Evolutionary conservation across 495 filamentous ascomycete genomes (phyloP).

Genomic region (Talaromyces trachyspermus): DNA sequence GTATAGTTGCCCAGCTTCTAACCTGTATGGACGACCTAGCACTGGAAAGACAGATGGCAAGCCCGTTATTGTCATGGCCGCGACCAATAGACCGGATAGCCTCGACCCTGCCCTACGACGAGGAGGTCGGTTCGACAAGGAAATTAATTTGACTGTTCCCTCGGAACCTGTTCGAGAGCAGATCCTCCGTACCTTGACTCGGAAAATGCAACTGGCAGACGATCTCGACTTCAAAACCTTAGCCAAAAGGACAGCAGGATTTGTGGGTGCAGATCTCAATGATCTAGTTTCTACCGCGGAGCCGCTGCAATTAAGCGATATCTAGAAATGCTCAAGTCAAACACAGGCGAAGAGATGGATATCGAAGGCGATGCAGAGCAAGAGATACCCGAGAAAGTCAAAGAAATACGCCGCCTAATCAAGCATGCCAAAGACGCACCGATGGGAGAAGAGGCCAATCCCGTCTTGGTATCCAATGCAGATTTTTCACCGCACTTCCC

Average conservation of each 20-base stretch:
- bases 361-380: slow-evolving; percentile 31
- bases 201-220: slow-evolving; percentile 57
- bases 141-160: slow-evolving; percentile 94
- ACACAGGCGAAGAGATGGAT: slow-evolving; percentile 47
- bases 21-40: slow-evolving; percentile 84
- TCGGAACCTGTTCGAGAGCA: slow-evolving; percentile 76
- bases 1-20: slow-evolving; percentile 89
- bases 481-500: slow-evolving; percentile 74
- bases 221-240: slow-evolving; percentile 73
- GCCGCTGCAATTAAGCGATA: slow-evolving; percentile 57
- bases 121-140: slow-evolving; percentile 81
- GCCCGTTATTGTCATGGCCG: slow-evolving; percentile 87
- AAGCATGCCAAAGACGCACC: slow-evolving; percentile 43
- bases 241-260: slow-evolving; percentile 86
- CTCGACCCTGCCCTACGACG: slow-evolving; percentile 81
- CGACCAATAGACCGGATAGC: slow-evolving; percentile 87
- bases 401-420: slow-evolving; percentile 47
- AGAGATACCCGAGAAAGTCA: slow-evolving; percentile 34
- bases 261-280: slow-evolving; percentile 90
- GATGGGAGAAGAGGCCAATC: slow-evolving; percentile 34
- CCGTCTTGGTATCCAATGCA: slow-evolving; percentile 44
- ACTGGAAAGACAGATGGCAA: slow-evolving; percentile 76
- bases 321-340: slow-evolving; percentile 42
- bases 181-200: slow-evolving; percentile 72
- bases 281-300: slow-evolving; percentile 70